Evolutionary conservation across 108 stramenopile species (phyloP).

Genomic region (Epithemia pelagica): DNA sequence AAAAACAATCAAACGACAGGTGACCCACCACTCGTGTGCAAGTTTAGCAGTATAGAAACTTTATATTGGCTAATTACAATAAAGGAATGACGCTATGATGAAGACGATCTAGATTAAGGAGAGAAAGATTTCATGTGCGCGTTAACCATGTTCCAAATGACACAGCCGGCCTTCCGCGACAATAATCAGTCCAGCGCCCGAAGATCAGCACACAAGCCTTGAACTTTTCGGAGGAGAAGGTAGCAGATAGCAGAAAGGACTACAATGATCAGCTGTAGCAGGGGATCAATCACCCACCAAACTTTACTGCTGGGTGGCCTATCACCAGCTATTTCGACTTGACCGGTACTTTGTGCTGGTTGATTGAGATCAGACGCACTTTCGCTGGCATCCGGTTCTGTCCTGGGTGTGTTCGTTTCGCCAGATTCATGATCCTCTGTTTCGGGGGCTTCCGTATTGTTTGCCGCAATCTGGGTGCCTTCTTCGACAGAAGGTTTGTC

Average conservation of each 20-base stretch:
- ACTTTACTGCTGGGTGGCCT: background rate
- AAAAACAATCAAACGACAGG: slow-evolving; percentile 12
- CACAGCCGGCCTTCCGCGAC: no score
- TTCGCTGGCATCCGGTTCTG: background rate
- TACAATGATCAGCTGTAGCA: slow-evolving; percentile 33
- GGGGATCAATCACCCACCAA: slow-evolving; percentile 34
- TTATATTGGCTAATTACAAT: no score
- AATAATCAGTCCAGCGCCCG: slow-evolving; percentile 7
- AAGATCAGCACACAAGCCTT: slow-evolving; percentile 25
- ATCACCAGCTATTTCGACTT: background rate
- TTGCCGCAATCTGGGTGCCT: background rate
- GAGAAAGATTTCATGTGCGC: no score
- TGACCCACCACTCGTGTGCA: no score
- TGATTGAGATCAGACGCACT: background rate
- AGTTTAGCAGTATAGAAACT: no score
- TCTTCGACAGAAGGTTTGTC: background rate
- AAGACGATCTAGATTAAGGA: no score
- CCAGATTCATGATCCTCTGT: background rate
- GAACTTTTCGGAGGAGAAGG: slow-evolving; percentile 25
- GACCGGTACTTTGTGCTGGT: background rate
- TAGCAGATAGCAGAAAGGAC: slow-evolving; percentile 32
- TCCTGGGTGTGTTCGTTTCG: background rate
- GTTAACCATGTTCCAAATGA: no score
- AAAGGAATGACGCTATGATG: no score
- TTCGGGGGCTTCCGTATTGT: background rate